These are phyloP conservation scores for Teratosphaeria destructans DNA, from an alignment of 2,329 filamentous ascomycete genomes.

Conservation along the genomic window DNA sequence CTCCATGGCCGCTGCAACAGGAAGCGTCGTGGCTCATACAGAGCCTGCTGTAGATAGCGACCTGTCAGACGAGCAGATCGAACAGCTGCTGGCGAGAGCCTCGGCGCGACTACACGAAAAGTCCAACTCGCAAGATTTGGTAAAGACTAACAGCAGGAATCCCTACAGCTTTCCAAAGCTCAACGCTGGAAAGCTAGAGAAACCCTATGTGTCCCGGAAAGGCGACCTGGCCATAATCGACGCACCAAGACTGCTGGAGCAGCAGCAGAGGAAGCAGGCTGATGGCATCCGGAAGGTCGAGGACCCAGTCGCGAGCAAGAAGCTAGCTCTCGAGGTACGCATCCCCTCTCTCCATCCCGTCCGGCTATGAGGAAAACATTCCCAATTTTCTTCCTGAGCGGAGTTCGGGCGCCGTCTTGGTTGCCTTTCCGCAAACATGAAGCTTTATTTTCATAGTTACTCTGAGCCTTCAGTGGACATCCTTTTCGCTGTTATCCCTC, in stretches of 20 bases:
- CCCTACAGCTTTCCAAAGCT: constrained; percentile 42
- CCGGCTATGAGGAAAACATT: constrained; percentile 64
- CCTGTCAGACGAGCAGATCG: constrained; percentile 54
- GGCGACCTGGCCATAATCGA: constrained; percentile 46
- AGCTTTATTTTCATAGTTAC: constrained; percentile 62
- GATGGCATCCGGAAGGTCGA: constrained; percentile 44
- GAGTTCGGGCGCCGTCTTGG: constrained; percentile 70
- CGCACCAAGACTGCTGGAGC: constrained; percentile 39
- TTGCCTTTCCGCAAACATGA: constrained; percentile 61
- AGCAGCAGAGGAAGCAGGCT: constrained; percentile 31
- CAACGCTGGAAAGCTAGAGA: constrained; percentile 35
- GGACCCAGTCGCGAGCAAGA: constrained; percentile 39
- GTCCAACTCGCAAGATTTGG: constrained; percentile 3
- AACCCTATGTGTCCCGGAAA: constrained; percentile 45
- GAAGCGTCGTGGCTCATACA: background rate
- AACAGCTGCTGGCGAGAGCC: constrained; percentile 53
- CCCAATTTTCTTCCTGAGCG: constrained; percentile 62
- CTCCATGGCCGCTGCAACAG: background rate
- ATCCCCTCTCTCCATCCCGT: constrained; percentile 19
- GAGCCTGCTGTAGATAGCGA: constrained; percentile 26
- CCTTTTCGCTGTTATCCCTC: background rate
- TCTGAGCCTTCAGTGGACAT: constrained; percentile 42
- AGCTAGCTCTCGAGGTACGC: constrained; percentile 43
- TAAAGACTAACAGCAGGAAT: constrained; percentile 11
- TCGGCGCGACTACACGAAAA: constrained; percentile 46